Conservation (phyloP, 345 rosid species). For the Rubroshorea leprosula region DNA sequence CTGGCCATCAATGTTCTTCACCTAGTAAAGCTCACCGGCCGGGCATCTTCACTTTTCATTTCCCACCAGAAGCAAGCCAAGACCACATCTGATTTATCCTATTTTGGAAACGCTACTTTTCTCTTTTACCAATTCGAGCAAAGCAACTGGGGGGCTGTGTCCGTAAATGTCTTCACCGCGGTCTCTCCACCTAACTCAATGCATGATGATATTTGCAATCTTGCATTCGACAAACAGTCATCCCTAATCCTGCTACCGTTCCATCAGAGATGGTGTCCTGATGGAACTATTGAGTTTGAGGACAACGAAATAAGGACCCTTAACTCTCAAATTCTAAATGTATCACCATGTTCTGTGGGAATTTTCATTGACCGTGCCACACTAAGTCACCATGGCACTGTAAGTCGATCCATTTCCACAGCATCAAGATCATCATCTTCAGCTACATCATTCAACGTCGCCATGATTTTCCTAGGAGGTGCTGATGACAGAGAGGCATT, state of each 20-base stretch:
- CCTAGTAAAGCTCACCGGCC: conserved; percentile 20
- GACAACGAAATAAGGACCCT: neutral
- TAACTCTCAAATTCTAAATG: neutral
- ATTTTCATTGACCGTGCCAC: neutral
- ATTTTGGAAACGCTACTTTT: neutral
- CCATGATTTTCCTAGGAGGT: neutral
- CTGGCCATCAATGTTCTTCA: conserved; percentile 23
- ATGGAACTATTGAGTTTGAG: neutral
- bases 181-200: neutral
- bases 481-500: neutral
- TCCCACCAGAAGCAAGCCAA: conserved; percentile 25
- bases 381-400: neutral
- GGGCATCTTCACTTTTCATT: conserved; percentile 18
- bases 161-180: neutral
- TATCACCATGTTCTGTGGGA: conserved; percentile 1
- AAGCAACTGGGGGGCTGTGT: neutral
- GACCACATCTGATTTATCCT: neutral
- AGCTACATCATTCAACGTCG: neutral
- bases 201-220: conserved; percentile 1
- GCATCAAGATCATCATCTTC: neutral
- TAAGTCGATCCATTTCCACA: too few species aligned
- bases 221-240: neutral
- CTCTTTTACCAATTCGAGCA: neutral
- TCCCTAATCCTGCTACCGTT: neutral
- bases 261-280: neutral